Evolutionary conservation across 495 filamentous ascomycete species (phyloP), one percentile per base, ranked within the genome.

Genomic region (Penicillium salamii): DNA sequence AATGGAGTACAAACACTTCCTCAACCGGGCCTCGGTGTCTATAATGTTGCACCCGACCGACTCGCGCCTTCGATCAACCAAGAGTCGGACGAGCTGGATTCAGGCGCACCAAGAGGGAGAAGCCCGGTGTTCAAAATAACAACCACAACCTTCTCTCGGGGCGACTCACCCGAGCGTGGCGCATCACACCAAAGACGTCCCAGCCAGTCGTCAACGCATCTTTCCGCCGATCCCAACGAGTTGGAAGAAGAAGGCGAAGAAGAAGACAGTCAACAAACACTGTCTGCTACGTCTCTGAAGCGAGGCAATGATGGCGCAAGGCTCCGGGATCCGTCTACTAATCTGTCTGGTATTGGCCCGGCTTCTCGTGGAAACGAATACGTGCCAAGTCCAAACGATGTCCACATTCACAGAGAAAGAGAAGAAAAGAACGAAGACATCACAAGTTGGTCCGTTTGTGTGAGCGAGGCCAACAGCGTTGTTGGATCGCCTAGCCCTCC

Each of bases 51-150:
- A 17, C 57, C 58, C 17, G 41, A 58, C 1, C 28, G 58, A 33
- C 61, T 65, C n/a, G 57, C 58, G 9, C 57, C 47, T 34, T 57
- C 61, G 2, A 33, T 53, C 0, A 57, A 51, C 33, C 59, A 68
- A 24, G 57, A 39, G 12, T 38, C 57, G 7, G 49, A 38, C 9
- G 49, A 58, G 5, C 28, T 44, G 9, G 50, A 18, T 1, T 50
- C 59, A 9, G 47, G 55, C 8, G 66, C 67, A 7, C 58, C 57
- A n/a, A 59, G 59, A 42, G 63, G 67, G 11, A 55, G 67, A 34
- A 79, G 76, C 42, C 77, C 77, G 12, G 70, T 71, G 15, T 61
- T 80, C 18, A 76, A 68, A 13, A 65, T 80, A 8, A 67, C 69
- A 28, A 71, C 50, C 31, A 67, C 69, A 28, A 71, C 50, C 31